These are phyloP conservation scores for Eudorina sp. DNA, from an alignment of 139 green algal genomes.

Conservation along the genomic window DNA sequence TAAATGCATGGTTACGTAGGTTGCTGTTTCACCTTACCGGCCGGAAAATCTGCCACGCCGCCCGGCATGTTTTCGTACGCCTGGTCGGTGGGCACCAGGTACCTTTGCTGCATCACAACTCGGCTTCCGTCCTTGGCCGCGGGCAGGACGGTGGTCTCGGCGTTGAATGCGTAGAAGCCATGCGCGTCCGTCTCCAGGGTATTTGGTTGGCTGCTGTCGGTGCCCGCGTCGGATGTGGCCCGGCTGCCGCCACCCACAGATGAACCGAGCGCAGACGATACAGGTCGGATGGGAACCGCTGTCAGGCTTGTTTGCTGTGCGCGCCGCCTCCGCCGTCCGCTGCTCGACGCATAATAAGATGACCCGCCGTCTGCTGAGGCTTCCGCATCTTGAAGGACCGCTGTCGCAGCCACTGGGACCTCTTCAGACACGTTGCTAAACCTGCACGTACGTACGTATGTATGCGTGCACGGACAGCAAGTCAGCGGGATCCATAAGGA, in stretches of 20 bases:
- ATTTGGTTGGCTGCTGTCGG: not conserved
- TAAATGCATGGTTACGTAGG: too few relatives aligned
- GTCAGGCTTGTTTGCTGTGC: not conserved
- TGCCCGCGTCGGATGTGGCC: too few relatives aligned
- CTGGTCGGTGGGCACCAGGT: not conserved
- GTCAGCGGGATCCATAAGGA: not conserved
- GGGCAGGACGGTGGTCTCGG: not conserved
- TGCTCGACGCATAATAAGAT: not conserved
- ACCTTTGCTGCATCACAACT: not conserved
- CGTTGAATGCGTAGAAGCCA: not conserved
- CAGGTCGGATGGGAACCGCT: not conserved
- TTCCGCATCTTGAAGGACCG: not conserved
- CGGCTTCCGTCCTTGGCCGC: not conserved
- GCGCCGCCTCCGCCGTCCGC: not conserved
- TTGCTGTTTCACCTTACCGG: too few relatives aligned
- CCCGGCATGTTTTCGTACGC: not conserved
- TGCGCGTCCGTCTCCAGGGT: not conserved
- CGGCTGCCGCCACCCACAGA: too few relatives aligned
- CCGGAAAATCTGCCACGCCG: not conserved
- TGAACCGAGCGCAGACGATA: not conserved
- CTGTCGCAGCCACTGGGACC: not conserved
- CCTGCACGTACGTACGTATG: not conserved
- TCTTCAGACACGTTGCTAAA: not conserved
- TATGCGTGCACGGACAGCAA: not conserved
- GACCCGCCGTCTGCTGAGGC: not conserved